Evolutionary conservation across 768 basidiomycete species (phyloP), one percentile per base, ranked within the genome.

Genomic region (Auriculariales sp.): DNA sequence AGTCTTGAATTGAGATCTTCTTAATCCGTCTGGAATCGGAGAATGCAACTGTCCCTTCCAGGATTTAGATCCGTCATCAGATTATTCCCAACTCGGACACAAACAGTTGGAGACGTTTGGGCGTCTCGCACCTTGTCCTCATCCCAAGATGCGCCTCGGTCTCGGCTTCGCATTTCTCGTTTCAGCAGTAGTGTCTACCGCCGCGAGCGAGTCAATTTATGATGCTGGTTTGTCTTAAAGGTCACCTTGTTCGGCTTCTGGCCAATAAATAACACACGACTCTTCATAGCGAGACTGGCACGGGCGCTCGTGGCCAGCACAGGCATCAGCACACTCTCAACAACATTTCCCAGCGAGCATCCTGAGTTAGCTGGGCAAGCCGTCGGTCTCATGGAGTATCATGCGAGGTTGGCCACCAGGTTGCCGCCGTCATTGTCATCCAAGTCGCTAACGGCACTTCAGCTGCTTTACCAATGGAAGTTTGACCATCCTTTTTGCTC

Each of bases 341-440:
- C 75, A 2, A 55, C 69, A 9, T 75, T 68, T 55, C 72, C 74
- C 5, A 47, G 57, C 2, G 62, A 70, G 51, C 65, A 72, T 58
- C 57, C 66, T 12, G 55, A 56, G 1, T 61, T 71, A 7, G 59
- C 58, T 72, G 74, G 65, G 9, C 63, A 69, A 53, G 71, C 75
- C 0, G 75, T 75, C 57, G 60, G 70, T 3, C 61, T 77, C 45
- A 73, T 74, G 57, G 75, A 76, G 58, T 77, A 75, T 55, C 76
- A 74, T 54, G 73, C 73, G 19, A 66, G 64, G 62, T 66, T 51
- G 17, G 19, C 27, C 5, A 28, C 15, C 46, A n/a, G 14, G 31
- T 32, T 7, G 7, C 31, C 31, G 31, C 31, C 31, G 31, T 32
- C 31, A 15, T 7, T 15, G 31, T 32, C 19, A 9, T 19, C 22